Conservation (phyloP, 2,329 filamentous ascomycete species). For the Epichloe bromicola region DNA sequence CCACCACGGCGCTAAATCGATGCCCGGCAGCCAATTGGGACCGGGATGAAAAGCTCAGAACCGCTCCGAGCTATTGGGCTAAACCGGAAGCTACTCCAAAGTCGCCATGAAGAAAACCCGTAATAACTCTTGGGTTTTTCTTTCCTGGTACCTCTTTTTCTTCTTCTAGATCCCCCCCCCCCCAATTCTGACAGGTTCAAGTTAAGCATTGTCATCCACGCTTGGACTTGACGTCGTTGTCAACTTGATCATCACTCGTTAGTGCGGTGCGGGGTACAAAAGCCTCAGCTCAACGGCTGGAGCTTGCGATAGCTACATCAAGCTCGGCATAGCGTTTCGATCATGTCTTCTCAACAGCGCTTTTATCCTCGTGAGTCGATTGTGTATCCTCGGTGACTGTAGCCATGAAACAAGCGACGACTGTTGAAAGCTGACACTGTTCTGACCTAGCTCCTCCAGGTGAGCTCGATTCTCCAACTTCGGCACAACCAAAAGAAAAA, state of each 20-base stretch:
- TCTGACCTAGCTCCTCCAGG: constrained; percentile 13
- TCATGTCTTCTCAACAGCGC: constrained; percentile 28
- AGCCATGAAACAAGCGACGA: not conserved
- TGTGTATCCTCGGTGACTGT: not conserved
- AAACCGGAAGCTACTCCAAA: too few relatives aligned
- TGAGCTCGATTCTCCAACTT: constrained; percentile 6
- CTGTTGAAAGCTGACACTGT: not conserved
- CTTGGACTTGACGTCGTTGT: not conserved
- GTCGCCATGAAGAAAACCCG: too few relatives aligned
- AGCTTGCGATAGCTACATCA: not conserved
- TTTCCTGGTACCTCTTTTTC: too few relatives aligned
- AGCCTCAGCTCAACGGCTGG: not conserved
- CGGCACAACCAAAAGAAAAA: not conserved
- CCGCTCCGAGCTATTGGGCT: too few relatives aligned
- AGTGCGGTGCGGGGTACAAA: not conserved
- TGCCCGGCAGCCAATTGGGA: too few relatives aligned
- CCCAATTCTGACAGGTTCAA: too few relatives aligned
- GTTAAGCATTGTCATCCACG: not conserved
- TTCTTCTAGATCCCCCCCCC: too few relatives aligned
- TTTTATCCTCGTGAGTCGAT: constrained; percentile 34
- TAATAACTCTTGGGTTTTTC: too few relatives aligned
- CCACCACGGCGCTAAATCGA: too few relatives aligned
- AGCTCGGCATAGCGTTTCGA: not conserved
- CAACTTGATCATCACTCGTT: not conserved
- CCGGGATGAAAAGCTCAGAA: too few relatives aligned